Conservation (phyloP, 257 asterid genomes). For the Apocynum venetum region DNA sequence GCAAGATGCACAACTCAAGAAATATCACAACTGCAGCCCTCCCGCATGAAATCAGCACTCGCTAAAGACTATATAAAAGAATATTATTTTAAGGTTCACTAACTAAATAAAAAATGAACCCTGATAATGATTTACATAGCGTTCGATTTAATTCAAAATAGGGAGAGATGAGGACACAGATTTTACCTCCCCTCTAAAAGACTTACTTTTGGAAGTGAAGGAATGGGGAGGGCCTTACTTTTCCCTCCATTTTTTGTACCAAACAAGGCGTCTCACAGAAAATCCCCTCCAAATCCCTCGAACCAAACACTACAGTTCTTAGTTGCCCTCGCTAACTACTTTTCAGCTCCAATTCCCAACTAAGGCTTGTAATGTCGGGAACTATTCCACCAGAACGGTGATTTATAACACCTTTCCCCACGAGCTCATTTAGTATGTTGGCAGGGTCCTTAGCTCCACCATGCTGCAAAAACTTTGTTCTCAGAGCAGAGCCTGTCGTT, state of each 20-base stretch:
- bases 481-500: constrained; percentile 72
- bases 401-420: constrained; percentile 42
- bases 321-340: constrained; percentile 3
- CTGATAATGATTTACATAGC: neutral
- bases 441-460: constrained; percentile 97
- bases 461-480: constrained; percentile 66
- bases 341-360: constrained; percentile 52
- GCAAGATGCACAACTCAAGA: neutral
- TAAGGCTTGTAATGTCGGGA: constrained; percentile 71
- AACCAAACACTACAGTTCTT: too few relatives aligned
- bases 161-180: too few relatives aligned
- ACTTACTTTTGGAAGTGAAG: too few relatives aligned
- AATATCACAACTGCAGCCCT: neutral
- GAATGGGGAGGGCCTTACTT: too few relatives aligned
- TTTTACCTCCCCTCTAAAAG: too few relatives aligned
- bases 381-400: constrained; percentile 53
- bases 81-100: neutral
- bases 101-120: neutral
- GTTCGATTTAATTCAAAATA: too few relatives aligned
- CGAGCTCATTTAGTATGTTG: constrained; percentile 63
- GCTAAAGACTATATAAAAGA: neutral
- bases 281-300: too few relatives aligned
- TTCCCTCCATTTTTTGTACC: too few relatives aligned
- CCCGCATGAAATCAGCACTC: neutral
- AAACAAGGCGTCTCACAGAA: too few relatives aligned